Evolutionary conservation across 495 filamentous ascomycete genomes (phyloP).

Genomic region (Acidiella bohemica): DNA sequence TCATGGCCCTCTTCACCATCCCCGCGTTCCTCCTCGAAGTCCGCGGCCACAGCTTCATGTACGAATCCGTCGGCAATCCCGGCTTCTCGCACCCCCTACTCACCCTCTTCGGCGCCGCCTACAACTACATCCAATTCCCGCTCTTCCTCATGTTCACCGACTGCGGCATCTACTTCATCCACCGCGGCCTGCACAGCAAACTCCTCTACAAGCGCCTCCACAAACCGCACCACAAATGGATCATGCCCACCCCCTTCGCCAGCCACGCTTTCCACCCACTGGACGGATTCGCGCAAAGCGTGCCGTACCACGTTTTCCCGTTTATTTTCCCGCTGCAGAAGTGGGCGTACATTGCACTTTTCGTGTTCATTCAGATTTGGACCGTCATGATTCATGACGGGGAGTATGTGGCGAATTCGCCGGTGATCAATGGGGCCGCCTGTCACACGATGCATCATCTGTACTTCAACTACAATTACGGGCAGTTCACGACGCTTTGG

Average conservation of each 20-base stretch:
- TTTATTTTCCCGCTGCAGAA: constrained; percentile 92
- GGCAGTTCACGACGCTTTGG: constrained; percentile 93
- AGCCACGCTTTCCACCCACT: constrained; percentile 90
- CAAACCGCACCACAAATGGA: constrained; percentile 99
- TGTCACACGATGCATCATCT: constrained; percentile 95
- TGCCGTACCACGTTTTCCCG: constrained; percentile 89
- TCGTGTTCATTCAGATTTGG: constrained; percentile 93
- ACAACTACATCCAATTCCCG: constrained; percentile 72
- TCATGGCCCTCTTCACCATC: constrained; percentile 71
- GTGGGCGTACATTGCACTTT: constrained; percentile 70
- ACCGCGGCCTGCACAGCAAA: constrained; percentile 78
- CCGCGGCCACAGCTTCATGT: constrained; percentile 75
- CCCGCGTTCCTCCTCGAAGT: constrained; percentile 78
- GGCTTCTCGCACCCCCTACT: constrained; percentile 12
- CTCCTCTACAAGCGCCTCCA: constrained; percentile 74
- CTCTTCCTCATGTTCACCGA: constrained; percentile 90
- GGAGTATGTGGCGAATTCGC: constrained; percentile 81
- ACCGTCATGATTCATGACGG: constrained; percentile 96
- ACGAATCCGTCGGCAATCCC: constrained; percentile 39
- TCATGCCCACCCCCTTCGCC: constrained; percentile 92
- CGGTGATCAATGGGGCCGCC: constrained; percentile 84
- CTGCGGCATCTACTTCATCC: constrained; percentile 87
- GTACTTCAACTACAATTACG: constrained; percentile 99
- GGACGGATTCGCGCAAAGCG: constrained; percentile 81
- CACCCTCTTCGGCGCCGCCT: constrained; percentile 54